Base-by-base conservation (phyloP, 2,329 filamentous ascomycete species). In the Aspergillus novofumigatus region DNA sequence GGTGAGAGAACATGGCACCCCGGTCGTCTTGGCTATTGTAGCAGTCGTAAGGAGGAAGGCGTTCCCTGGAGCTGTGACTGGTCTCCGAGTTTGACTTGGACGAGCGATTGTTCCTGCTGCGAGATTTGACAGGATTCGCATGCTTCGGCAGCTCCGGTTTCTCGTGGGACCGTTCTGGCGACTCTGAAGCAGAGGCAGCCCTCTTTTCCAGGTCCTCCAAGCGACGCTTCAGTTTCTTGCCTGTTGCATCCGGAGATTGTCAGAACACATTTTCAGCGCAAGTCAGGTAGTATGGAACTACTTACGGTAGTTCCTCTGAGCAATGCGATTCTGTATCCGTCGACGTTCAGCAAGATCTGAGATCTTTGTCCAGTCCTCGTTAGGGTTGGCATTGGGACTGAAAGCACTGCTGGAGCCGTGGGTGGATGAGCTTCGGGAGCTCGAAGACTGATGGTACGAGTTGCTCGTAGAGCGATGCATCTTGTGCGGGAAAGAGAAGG, bases 291-390 rank as follows among this genome's bases (percentile, higher is more conserved):
- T 5, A 48, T 41, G 35, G 25, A 47, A 21, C 28, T 6, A 83
- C 87, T 73, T 81, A 96, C 92, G 92, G 80, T 97, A 97, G 81
- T 96, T 96, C 69, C 92, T 88, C 79, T 97, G 93, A 65, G 93
- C 93, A 82, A 97, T 97, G 67, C 93, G 87, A 80, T 97, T 97
- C 78, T 97, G 92, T 79, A 97, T 96, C 72, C 92, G 86, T 69
- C 92, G 83, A 71, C 94, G 87, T 79, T 97, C 93, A 52, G 92
- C 93, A 59, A 97, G 87, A 76, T 97, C 93, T 57, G 93, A 96
- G 74, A 97, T 96, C 85, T 97, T 96, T 72, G 93, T 97, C 93
- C 93, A 97, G 80, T 97, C 93, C 79, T 97, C 93, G 71, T 97
- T 92, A 55, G 93, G 90, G 75, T 96, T 95, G 67, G 92, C 93